Evolutionary conservation across 306 rosid genomes (phyloP).

Genomic region (Quercus engelmannii): DNA sequence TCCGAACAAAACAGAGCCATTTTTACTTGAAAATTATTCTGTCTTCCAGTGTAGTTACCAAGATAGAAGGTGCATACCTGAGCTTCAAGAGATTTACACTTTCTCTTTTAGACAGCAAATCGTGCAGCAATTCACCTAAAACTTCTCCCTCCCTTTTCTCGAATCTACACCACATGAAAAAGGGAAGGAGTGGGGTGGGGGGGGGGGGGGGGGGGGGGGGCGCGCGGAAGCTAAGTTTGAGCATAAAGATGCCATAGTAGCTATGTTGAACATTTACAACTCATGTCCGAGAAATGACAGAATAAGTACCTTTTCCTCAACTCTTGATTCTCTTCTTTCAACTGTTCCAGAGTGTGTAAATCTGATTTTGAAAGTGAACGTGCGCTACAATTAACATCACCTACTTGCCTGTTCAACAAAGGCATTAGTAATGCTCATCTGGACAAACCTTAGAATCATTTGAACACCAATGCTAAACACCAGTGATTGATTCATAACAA

Average conservation of each 20-base stretch:
- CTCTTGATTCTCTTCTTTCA: constrained; percentile 63
- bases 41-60: not conserved
- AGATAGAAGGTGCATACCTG: constrained; percentile 38
- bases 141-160: constrained; percentile 31
- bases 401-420: constrained; percentile 44
- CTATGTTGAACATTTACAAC: not conserved
- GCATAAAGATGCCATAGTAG: not conserved
- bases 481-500: not conserved
- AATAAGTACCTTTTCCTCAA: constrained; percentile 62
- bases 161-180: constrained; percentile 34
- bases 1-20: not conserved
- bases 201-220: too few species aligned
- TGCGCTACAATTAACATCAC: constrained; percentile 14
- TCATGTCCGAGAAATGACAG: not conserved
- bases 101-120: constrained; percentile 52
- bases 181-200: rapidly evolving
- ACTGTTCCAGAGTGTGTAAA: constrained; percentile 26
- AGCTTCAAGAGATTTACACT: constrained; percentile 49
- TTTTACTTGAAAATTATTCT: not conserved
- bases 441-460: not conserved
- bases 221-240: too few species aligned
- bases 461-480: not conserved
- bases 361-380: constrained; percentile 20
- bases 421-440: not conserved
- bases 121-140: constrained; percentile 23